Base-by-base conservation (phyloP, 345 rosid species). In the Raphanus sativus region DNA sequence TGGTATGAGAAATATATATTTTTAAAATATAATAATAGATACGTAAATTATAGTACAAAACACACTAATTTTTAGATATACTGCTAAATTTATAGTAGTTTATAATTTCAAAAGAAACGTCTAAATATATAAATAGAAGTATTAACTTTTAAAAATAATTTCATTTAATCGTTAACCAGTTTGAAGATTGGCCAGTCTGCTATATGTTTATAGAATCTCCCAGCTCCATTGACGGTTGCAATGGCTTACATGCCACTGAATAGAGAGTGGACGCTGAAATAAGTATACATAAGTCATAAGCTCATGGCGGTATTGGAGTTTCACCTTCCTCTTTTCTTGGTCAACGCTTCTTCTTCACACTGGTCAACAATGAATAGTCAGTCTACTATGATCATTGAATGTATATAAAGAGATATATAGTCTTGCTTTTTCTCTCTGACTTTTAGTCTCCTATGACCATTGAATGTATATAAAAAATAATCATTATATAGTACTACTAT, bases 311-410 rank as follows among this genome's bases (percentile, higher is more conserved):
- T 83, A 73, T 83, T 91, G 87, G 92, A 91, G 85, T 91, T 81
- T 81, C 83, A 87, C 78, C 94, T 94, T 71, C 97, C 98, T 83
- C 84, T 85, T 26, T 89, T 93, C 86, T 83, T 84, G 78, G 89
- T 90, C 30, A 74, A 73, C 67, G 74, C 30, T 28, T 28, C 74
- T 68, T 74, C 75, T 69, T 58, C 77, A 66, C 78, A 68, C 30
- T 74, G 71, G 74, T 16, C 69, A 60, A 36, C 56, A 32, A 25
- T 32, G 77, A 4, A 2, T 42, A 42, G 13, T 42, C n/a, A 42
- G 13, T 42, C n/a, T 12, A n/a, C 8, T 50, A n/a, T 13, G 55
- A n/a, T 50, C 17, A 5, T 5, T 50, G 55, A 50, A 62, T 50
- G 45, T 6, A 40, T 70, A 36, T 54, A 70, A n/a, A n/a, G 0